Percentiles rank a stretch among this genome's conserved stretches.
phyloP scores from a whole-genome alignment of 805 yeast genomes.

The Ogataea methanolica region DNA sequence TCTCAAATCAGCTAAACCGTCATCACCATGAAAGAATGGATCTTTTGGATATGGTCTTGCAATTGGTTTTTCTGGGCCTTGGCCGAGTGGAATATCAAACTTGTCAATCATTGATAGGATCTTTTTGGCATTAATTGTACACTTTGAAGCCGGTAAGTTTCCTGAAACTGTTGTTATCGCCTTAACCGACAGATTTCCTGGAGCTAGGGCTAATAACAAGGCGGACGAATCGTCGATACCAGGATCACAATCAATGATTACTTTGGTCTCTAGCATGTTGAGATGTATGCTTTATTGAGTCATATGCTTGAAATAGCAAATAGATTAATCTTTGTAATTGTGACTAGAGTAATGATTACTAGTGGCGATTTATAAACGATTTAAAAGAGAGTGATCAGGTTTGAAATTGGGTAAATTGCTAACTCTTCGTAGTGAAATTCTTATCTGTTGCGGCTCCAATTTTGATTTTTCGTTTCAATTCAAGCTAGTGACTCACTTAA shows the following conservation, averaged over 20 bases:
- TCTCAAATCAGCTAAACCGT: constrained; percentile 22
- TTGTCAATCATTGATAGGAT: constrained; percentile 16
- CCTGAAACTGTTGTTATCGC: constrained; percentile 28
- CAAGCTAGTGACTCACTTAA: too few relatives aligned
- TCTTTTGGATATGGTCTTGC: constrained; percentile 23
- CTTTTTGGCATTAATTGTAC: constrained; percentile 20
- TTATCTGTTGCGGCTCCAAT: too few relatives aligned
- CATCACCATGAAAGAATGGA: constrained; percentile 24
- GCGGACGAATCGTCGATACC: constrained; percentile 27
- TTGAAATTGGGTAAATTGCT: too few relatives aligned
- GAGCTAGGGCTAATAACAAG: constrained; percentile 19
- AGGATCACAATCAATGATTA: constrained; percentile 25
- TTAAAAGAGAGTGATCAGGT: too few relatives aligned
- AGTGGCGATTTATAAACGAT: too few relatives aligned
- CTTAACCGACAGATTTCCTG: constrained; percentile 19
- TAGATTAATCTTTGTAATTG: too few relatives aligned
- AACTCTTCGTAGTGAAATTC: too few relatives aligned
- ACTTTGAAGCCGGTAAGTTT: constrained; percentile 18
- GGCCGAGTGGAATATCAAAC: constrained; percentile 21
- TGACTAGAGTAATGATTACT: too few relatives aligned
- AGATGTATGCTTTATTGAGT: too few relatives aligned
- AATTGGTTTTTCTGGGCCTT: constrained; percentile 25
- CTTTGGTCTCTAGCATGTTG: constrained; percentile 6
- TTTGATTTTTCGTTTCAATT: too few relatives aligned
- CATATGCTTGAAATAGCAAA: too few relatives aligned